Evolutionary conservation across 495 filamentous ascomycete species (phyloP).

Genomic region (Pyrenula aspistea): DNA sequence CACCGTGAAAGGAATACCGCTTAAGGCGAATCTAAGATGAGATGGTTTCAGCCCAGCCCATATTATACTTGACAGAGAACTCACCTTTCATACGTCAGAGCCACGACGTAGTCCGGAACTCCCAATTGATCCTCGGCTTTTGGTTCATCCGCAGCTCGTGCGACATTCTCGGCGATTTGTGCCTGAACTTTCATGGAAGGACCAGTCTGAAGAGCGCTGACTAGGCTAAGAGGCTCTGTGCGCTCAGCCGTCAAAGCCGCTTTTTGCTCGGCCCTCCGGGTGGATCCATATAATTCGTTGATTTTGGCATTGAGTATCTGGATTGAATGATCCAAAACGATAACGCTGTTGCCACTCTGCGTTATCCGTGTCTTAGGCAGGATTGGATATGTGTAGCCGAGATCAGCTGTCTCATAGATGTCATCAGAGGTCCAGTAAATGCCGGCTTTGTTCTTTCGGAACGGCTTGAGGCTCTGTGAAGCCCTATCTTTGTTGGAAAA

Average conservation of each 20-base stretch:
- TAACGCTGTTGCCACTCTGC: neutral
- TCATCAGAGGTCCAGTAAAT: neutral
- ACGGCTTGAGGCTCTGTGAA: neutral
- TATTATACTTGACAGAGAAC: too few relatives aligned
- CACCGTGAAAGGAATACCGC: constrained; percentile 2
- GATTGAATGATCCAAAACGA: neutral
- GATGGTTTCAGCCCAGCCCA: neutral
- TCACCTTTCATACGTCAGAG: neutral
- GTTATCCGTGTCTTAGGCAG: neutral
- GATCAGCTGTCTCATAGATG: neutral
- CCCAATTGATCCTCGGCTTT: too few relatives aligned
- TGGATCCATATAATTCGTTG: neutral
- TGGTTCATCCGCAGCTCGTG: neutral
- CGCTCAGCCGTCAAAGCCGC: neutral
- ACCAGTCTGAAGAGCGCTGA: neutral
- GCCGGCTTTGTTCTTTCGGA: neutral
- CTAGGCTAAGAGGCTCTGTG: neutral
- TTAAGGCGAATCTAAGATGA: neutral
- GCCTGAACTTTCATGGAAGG: neutral
- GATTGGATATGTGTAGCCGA: neutral
- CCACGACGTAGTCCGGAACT: neutral
- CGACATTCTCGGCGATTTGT: neutral
- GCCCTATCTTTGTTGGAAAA: neutral
- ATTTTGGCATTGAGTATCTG: neutral
- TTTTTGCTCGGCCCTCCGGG: neutral